Conservation (phyloP, 805 yeast species). For the Teunomyces gatunensis region DNA sequence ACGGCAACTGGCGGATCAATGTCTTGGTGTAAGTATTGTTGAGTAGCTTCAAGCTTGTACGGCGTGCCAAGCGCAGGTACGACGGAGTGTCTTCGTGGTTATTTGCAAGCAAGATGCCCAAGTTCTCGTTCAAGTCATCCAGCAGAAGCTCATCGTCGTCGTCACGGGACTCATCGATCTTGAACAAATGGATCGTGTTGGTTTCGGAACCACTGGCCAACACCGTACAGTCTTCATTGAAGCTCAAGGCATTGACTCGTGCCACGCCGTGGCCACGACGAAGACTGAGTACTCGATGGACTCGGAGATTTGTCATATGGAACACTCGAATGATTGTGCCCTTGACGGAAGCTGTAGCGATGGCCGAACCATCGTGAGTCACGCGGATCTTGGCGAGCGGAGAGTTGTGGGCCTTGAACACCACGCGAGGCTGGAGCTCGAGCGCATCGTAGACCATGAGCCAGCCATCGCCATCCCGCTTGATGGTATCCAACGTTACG, state of each 20-base stretch:
- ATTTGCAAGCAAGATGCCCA: conserved; percentile 32
- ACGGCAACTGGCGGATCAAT: conserved; percentile 38
- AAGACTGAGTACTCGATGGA: conserved; percentile 31
- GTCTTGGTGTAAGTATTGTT: conserved; percentile 38
- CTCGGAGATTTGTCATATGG: conserved; percentile 9
- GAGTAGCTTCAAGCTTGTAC: conserved; percentile 12
- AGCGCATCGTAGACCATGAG: conserved; percentile 40
- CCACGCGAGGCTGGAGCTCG: conserved; percentile 25
- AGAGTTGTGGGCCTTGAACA: conserved; percentile 42
- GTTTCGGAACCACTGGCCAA: conserved; percentile 41
- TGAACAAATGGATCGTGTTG: conserved; percentile 42
- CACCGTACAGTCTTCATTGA: conserved; percentile 31
- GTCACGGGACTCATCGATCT: conserved; percentile 11
- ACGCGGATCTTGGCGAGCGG: conserved; percentile 31
- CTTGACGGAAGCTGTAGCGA: conserved; percentile 42
- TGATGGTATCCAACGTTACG: conserved; percentile 26
- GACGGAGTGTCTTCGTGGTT: conserved; percentile 6
- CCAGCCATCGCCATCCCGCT: conserved; percentile 35
- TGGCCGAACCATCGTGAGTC: conserved; percentile 22
- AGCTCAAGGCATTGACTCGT: conserved; percentile 30
- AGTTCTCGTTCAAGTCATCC: conserved; percentile 38
- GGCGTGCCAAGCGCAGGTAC: too few relatives aligned
- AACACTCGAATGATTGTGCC: conserved; percentile 43
- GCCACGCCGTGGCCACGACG: conserved; percentile 42
- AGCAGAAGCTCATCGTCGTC: too few relatives aligned